Base-by-base conservation (phyloP, 1,139 yeast species). In the Zygoascus sp. region DNA sequence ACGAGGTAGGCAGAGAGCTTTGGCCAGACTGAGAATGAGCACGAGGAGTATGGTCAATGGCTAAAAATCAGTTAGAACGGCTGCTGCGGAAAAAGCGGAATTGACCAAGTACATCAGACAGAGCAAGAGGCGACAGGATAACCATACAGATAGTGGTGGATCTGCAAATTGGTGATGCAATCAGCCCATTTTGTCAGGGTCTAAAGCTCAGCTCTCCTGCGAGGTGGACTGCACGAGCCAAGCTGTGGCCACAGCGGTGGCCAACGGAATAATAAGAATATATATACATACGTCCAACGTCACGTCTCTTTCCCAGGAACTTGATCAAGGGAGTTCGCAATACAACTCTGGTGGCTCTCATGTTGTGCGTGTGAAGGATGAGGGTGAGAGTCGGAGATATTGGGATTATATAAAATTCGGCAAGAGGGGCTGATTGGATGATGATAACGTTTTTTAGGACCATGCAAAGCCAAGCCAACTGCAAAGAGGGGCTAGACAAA, bases 11-110 rank as follows among this genome's bases (percentile, higher is more conserved):
- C 43, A 69, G 63, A 41, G 64, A 57, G 53, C 76, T 67, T 64
- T 73, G 72, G 50, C 75, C 75, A 58, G 72, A 63, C 54, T 59
- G 72, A 55, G 72, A 75, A 54, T 73, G 79, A 60, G 82, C 66
- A 20, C 59, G 61, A 11, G 73, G 73, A 13, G 71, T 56, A 53
- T 66, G 72, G 54, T 69, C 73, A 22, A 60, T 55, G 11, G 55
- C 49, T 51, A 28, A 17, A 10, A n/a, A 50, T 49, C 45, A 52
- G 53, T 25, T 25, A 25, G 28, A 25, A 25, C 28, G n/a, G n/a
- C n/a, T n/a, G n/a, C 28, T 25, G 28, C 28, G n/a, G 8, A 4
- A 25, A 25, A 25, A 25, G n/a, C 8, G 9, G 7, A 25, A 25
- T 6, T 3, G 7, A 15, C 15, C 9, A 23, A 23, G 10, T 23